These are phyloP conservation scores for Populus ilicifolia DNA, from an alignment of 345 rosid species.

Conservation along the genomic window DNA sequence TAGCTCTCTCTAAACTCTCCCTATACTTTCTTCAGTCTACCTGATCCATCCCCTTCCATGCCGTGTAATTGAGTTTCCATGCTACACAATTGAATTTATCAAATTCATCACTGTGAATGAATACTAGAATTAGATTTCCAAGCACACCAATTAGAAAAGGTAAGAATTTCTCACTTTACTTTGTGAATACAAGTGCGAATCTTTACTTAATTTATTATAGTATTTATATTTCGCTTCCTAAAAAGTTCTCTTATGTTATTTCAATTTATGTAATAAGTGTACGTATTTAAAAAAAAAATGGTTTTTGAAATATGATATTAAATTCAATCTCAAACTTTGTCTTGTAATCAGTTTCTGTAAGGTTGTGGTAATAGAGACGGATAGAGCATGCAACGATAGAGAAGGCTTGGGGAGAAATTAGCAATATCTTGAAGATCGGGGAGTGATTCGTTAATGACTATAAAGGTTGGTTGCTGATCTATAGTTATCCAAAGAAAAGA, in stretches of 20 bases:
- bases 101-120: neutral
- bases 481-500: neutral
- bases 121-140: too few species aligned
- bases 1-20: neutral
- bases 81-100: too few species aligned
- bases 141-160: too few species aligned
- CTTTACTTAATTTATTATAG: too few species aligned
- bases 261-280: too few species aligned
- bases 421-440: neutral
- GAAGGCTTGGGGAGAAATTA: neutral
- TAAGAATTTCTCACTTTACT: too few species aligned
- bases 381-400: neutral
- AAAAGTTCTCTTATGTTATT: too few species aligned
- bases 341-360: neutral
- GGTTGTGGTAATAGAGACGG: neutral
- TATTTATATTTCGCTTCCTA: too few species aligned
- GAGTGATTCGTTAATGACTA: neutral
- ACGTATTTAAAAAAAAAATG: too few species aligned
- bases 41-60: neutral
- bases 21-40: neutral
- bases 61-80: too few species aligned
- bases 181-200: too few species aligned
- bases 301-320: too few species aligned
- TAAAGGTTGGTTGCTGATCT: neutral
- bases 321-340: neutral